Percentiles rank a stretch among this genome's conserved stretches.
Conservation (phyloP, 768 basidiomycete genomes). For the Coprinopsis cinerea region DNA sequence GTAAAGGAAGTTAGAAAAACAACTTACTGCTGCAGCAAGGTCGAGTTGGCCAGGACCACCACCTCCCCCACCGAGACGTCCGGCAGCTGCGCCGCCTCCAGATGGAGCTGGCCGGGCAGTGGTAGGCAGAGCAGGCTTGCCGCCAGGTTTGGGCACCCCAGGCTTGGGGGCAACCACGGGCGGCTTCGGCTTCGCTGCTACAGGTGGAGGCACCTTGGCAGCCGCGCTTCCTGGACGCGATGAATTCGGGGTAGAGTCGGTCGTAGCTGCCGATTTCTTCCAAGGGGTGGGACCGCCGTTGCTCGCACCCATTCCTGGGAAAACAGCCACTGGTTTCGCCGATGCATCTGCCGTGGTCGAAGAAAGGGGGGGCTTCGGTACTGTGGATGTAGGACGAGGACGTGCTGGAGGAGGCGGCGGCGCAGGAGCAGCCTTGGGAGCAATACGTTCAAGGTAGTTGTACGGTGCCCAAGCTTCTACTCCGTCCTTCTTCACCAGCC, state of each 20-base stretch:
- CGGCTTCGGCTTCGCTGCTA: conserved; percentile 64
- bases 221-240: conserved; percentile 51
- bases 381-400: conserved; percentile 31
- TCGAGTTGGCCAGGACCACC: conserved; percentile 61
- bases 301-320: conserved; percentile 64
- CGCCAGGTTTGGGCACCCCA: conserved; percentile 37
- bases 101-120: conserved; percentile 36
- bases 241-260: conserved; percentile 32
- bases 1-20: conserved; percentile 2
- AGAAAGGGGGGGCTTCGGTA: conserved; percentile 30
- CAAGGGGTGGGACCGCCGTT: conserved; percentile 71
- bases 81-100: background rate
- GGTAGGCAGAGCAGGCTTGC: conserved; percentile 59
- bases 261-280: conserved; percentile 49
- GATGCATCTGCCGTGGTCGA: conserved; percentile 49
- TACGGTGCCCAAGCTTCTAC: conserved; percentile 93
- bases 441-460: conserved; percentile 83
- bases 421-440: conserved; percentile 56
- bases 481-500: conserved; percentile 83
- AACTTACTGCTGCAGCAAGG: conserved; percentile 75
- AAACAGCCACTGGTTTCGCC: conserved; percentile 79
- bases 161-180: conserved; percentile 45
- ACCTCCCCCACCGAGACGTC: conserved; percentile 33
- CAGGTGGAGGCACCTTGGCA: conserved; percentile 50
- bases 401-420: conserved; percentile 68